phyloP scores from a whole-genome alignment of 108 stramenopile species.

The Discostella pseudostelligera region DNA sequence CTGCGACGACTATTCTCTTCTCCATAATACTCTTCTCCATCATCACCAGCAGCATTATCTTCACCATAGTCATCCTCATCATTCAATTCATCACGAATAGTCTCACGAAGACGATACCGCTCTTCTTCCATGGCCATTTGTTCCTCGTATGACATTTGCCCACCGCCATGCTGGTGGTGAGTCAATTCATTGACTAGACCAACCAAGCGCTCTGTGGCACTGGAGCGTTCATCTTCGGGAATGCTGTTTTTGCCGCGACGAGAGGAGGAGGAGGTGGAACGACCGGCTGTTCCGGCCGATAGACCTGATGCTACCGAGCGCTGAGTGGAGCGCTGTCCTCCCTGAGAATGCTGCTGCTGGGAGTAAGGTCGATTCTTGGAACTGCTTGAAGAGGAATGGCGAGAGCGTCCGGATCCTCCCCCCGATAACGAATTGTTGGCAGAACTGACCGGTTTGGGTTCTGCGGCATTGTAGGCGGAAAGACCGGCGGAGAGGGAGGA shows the following conservation, averaged over 20 bases:
- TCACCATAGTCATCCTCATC: neutral
- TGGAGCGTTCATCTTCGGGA: slow-evolving; percentile 13
- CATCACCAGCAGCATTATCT: no score
- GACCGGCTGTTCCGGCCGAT: slow-evolving; percentile 19
- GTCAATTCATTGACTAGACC: slow-evolving; percentile 29
- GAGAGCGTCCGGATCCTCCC: slow-evolving; percentile 8
- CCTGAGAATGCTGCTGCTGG: neutral
- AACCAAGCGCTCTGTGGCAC: slow-evolving; percentile 13
- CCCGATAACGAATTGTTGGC: neutral
- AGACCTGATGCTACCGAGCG: slow-evolving; percentile 11
- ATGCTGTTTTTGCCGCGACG: neutral
- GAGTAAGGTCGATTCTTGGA: slow-evolving; percentile 11
- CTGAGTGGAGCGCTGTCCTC: neutral
- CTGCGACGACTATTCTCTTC: slow-evolving; percentile 11
- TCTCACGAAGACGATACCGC: slow-evolving; percentile 1
- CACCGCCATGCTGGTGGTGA: neutral
- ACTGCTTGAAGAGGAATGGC: slow-evolving; percentile 2
- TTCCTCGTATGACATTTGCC: neutral
- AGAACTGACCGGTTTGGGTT: slow-evolving; percentile 37
- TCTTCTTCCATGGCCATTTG: slow-evolving; percentile 12
- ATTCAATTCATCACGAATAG: slow-evolving; percentile 3
- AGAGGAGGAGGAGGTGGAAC: neutral
- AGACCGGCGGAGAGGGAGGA: slow-evolving; percentile 41
- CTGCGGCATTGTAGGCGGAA: slow-evolving; percentile 44
- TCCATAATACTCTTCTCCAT: neutral